Conservation (phyloP, 495 filamentous ascomycete species). For the Hypoxylon intermedium region DNA sequence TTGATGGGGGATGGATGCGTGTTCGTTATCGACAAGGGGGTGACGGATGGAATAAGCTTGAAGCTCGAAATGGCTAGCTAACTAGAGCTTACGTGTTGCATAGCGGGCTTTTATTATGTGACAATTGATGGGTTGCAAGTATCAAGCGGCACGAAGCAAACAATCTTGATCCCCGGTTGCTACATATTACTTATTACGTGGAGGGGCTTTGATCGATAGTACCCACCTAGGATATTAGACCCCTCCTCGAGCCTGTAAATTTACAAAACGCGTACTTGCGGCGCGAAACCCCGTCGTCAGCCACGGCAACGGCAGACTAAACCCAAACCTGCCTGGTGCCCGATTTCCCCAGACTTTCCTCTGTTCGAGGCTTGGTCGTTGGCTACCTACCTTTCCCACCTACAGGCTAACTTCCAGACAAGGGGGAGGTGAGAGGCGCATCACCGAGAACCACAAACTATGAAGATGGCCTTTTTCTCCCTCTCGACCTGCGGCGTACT, state of each 20-base stretch:
- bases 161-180: neutral
- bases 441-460: neutral
- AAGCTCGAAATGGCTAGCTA: no score
- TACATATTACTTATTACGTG: neutral
- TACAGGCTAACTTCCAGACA: no score
- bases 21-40: no score
- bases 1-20: conserved; percentile 8
- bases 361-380: neutral
- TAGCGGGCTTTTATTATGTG: neutral
- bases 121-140: conserved; percentile 17
- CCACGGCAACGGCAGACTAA: neutral
- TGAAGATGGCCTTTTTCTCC: conserved; percentile 16
- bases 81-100: neutral
- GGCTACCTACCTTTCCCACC: no score
- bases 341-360: neutral
- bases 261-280: conserved; percentile 1
- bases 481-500: conserved; percentile 50
- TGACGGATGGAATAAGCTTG: no score
- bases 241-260: conserved; percentile 2
- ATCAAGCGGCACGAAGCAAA: neutral
- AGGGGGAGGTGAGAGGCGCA: conserved; percentile 1
- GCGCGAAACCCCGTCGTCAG: conserved; percentile 19
- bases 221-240: neutral
- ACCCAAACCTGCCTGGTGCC: neutral
- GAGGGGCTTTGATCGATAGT: conserved; percentile 1